phyloP scores from a whole-genome alignment of 257 asterid species.

The Solanum rostratum region DNA sequence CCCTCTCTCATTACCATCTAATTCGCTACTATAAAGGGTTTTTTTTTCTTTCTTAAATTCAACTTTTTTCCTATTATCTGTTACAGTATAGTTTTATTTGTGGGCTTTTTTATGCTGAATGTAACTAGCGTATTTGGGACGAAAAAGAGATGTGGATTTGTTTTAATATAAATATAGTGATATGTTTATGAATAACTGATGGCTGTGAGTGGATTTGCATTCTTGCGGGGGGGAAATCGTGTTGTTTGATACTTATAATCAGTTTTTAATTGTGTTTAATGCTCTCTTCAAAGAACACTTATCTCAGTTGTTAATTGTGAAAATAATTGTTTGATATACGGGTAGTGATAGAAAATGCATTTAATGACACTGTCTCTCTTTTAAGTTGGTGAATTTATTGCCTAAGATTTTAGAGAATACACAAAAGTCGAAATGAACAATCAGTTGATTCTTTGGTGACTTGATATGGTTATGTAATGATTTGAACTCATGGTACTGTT shows the following conservation, averaged over 20 bases:
- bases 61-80: not conserved
- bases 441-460: not conserved
- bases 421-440: not conserved
- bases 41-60: not conserved
- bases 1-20: not conserved
- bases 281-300: not conserved
- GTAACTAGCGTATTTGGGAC: not conserved
- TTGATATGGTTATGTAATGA: not conserved
- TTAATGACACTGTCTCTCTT: not conserved
- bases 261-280: not conserved
- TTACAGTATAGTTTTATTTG: not conserved
- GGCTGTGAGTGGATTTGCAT: not conserved
- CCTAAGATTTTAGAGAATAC: not conserved
- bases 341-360: not conserved
- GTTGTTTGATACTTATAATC: not conserved
- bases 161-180: not conserved
- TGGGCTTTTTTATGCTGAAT: not conserved
- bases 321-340: too few species aligned
- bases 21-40: not conserved
- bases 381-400: not conserved
- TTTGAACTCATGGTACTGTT: not conserved
- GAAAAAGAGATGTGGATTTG: not conserved
- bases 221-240: not conserved
- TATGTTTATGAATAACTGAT: not conserved
- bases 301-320: too few species aligned